A percentile compares a stretch with the other conserved stretches of the same genome.
These are phyloP conservation scores for Prunus kanzakura DNA, from an alignment of 306 rosid genomes.

Conservation along the genomic window DNA sequence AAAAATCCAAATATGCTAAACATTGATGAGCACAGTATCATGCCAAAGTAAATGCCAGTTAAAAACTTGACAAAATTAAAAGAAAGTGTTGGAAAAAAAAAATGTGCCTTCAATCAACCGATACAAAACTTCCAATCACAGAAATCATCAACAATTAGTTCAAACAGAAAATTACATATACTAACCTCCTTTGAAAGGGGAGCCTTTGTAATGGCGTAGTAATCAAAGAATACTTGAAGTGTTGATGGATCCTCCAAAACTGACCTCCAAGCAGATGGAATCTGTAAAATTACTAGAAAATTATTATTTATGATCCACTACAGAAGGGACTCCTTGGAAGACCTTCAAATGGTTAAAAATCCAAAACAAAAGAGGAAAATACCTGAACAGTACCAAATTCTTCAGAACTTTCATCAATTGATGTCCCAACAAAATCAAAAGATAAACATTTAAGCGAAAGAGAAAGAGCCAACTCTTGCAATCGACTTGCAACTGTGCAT, in stretches of 20 bases:
- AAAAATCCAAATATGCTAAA: background rate
- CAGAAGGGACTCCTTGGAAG: constrained; percentile 8
- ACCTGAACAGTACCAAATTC: constrained; percentile 99
- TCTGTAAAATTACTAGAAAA: constrained; percentile 49
- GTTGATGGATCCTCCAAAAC: constrained; percentile 94
- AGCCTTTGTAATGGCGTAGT: constrained; percentile 77
- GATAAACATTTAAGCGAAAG: constrained; percentile 90
- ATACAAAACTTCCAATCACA: background rate
- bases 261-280: constrained; percentile 91
- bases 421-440: constrained; percentile 98
- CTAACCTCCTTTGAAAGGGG: constrained; percentile 98
- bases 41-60: background rate
- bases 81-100: background rate
- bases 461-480: constrained; percentile 97
- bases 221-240: constrained; percentile 84
- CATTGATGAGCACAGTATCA: background rate
- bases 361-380: constrained; percentile 15
- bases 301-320: constrained; percentile 23
- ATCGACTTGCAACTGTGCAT: constrained; percentile 65
- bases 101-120: background rate
- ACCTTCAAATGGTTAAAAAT: constrained; percentile 19
- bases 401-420: constrained; percentile 97
- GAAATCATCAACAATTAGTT: background rate
- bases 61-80: background rate
- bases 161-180: constrained; percentile 20